phyloP scores from a whole-genome alignment of 2,329 filamentous ascomycete species.

The Sodiomyces alkalinus region DNA sequence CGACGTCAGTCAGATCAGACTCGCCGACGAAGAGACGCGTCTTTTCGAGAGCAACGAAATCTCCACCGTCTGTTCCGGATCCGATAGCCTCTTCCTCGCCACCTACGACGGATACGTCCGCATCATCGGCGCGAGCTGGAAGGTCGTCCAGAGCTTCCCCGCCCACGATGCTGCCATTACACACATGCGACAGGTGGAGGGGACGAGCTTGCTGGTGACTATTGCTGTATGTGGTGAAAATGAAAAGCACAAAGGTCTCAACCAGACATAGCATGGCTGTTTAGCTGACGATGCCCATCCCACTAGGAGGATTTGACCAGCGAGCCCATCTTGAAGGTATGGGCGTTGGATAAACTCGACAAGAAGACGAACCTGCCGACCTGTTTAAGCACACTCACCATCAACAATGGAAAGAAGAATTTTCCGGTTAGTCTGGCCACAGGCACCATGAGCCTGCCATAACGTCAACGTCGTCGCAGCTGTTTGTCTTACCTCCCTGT shows the following conservation, averaged over 20 bases:
- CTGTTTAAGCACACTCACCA: constrained; percentile 70
- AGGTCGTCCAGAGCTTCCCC: constrained; percentile 71
- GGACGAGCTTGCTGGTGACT: constrained; percentile 74
- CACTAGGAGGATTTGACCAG: constrained; percentile 65
- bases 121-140: constrained; percentile 78
- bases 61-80: constrained; percentile 71
- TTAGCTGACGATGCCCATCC: neutral
- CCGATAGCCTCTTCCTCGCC: constrained; percentile 79
- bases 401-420: constrained; percentile 81
- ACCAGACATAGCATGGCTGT: neutral
- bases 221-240: constrained; percentile 42
- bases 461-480: no score
- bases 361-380: constrained; percentile 86
- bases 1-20: constrained; percentile 73
- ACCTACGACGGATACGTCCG: constrained; percentile 74
- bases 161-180: constrained; percentile 74
- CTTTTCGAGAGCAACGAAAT: constrained; percentile 69
- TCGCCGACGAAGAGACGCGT: constrained; percentile 64
- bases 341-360: constrained; percentile 84
- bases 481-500: no score
- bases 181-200: constrained; percentile 83
- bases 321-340: constrained; percentile 89
- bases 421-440: constrained; percentile 53
- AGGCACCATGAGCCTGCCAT: neutral
- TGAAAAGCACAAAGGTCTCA: no score